Evolutionary conservation across 345 rosid species (phyloP), one percentile per base, ranked within the genome.

Genomic region (Corchorus capsularis): DNA sequence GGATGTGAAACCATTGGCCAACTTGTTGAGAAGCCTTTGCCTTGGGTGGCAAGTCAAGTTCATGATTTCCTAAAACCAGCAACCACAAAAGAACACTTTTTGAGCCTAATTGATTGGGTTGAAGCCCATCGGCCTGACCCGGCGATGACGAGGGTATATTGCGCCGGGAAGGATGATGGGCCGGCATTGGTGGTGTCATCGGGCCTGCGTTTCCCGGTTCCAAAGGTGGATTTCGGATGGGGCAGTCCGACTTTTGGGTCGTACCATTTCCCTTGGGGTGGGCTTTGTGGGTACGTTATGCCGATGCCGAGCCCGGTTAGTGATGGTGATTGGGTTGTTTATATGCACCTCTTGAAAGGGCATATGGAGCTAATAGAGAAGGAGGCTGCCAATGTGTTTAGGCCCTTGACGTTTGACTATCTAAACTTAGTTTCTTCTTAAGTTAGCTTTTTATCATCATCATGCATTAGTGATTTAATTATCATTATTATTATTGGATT

Each of bases 81-180:
- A 2, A 78, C 60, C 20, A 86, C 82, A 0, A 72, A 73, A 75
- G 90, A 91, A 43, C 93, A 91, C 76, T 91, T 91, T 79, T 56
- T 91, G 74, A 87, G 85, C 3, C 79, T 91, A 66, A 85, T 91
- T 37, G 95, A 91, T 76, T 91, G 93, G 95, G 93, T 91, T 0
- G 93, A 73, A 47, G 56, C 34, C 32, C 39, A 32, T 10, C 67
- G 77, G 0, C 77, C 77, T 0, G 69, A 60, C 32, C 43, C 45
- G 4, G 60, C 68, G 4, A 41, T 73, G 67, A 41, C 50, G 1
- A 41, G 7, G 56, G 43, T 73, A 0, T 73, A 73, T 37, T 46
- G 22, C 19, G 59, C 11, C 0, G 69, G 16, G 1, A 60, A 45
- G n/a, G 77, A 73, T 10, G 69, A 73, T 8, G 67, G 77, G 8